Percentiles rank a stretch among this genome's conserved stretches.
Evolutionary conservation across 2,329 filamentous ascomycete species (phyloP).

Genomic region (Pyrenophora graminea): DNA sequence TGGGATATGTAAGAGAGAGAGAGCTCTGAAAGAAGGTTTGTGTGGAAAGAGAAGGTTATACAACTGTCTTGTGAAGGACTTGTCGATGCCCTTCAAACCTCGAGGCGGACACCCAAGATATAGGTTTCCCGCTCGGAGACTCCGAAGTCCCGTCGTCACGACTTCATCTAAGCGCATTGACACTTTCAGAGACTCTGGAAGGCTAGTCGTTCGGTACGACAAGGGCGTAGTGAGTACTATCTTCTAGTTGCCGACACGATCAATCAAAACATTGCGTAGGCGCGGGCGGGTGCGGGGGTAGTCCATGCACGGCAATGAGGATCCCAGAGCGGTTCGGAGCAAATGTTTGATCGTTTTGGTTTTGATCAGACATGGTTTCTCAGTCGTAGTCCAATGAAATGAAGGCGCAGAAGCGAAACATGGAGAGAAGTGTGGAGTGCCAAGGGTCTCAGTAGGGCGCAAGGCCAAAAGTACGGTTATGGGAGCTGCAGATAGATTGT

Average conservation of each 20-base stretch:
- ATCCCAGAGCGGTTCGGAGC: slow-evolving; percentile 2
- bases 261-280: slow-evolving; percentile 9
- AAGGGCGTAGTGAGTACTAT: slow-evolving; percentile 6
- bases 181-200: slow-evolving; percentile 1
- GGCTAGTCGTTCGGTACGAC: slow-evolving; percentile 17
- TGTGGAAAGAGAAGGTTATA: not conserved
- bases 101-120: not conserved
- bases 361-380: slow-evolving; percentile 19
- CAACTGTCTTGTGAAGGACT: slow-evolving; percentile 16
- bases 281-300: slow-evolving; percentile 4
- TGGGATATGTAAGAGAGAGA: slow-evolving; percentile 9
- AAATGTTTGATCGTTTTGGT: slow-evolving; percentile 5
- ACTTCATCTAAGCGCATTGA: slow-evolving; percentile 14
- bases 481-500: slow-evolving; percentile 16
- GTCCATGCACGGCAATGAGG: slow-evolving; percentile 8
- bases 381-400: slow-evolving; percentile 8
- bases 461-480: not conserved
- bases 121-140: slow-evolving; percentile 16
- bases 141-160: slow-evolving; percentile 11
- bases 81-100: slow-evolving; percentile 8
- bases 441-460: slow-evolving; percentile 5
- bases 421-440: not conserved
- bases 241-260: slow-evolving; percentile 13
- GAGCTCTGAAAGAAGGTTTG: slow-evolving; percentile 8
- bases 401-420: not conserved